Conservation (phyloP, 805 yeast species). For the Hyphopichia homilentoma region DNA sequence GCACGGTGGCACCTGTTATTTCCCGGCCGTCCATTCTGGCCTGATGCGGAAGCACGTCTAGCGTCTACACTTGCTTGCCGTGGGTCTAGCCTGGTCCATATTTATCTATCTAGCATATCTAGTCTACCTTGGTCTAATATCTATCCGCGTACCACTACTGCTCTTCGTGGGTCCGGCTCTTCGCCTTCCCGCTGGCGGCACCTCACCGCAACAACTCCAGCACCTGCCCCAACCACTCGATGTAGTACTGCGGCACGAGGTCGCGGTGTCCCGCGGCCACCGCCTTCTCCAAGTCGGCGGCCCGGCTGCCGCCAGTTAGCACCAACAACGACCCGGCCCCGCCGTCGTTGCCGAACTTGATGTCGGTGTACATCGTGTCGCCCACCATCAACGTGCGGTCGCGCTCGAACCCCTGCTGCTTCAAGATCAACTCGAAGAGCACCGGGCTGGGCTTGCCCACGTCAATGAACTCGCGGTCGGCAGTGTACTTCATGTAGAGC, state of each 20-base stretch:
- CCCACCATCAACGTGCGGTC: conserved; percentile 36
- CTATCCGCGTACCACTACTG: no score
- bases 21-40: no score
- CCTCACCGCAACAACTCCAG: no score
- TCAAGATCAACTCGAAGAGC: conserved; percentile 27
- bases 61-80: no score
- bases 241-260: conserved; percentile 24
- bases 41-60: no score
- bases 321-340: conserved; percentile 30
- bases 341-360: conserved; percentile 42
- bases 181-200: no score
- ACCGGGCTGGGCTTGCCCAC: conserved; percentile 37
- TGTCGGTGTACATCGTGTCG: conserved; percentile 40
- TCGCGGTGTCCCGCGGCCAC: conserved; percentile 10
- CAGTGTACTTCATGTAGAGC: conserved; percentile 32
- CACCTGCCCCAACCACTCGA: conserved; percentile 34
- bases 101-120: no score
- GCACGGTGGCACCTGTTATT: no score
- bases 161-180: no score
- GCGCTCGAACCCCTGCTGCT: conserved; percentile 22
- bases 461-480: conserved; percentile 27
- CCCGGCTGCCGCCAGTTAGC: conserved; percentile 33
- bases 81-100: no score
- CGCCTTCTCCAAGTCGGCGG: conserved; percentile 16
- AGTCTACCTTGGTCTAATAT: no score